These are phyloP conservation scores for Colletotrichum acutatum DNA, from an alignment of 2,329 filamentous ascomycete species.

Conservation along the genomic window DNA sequence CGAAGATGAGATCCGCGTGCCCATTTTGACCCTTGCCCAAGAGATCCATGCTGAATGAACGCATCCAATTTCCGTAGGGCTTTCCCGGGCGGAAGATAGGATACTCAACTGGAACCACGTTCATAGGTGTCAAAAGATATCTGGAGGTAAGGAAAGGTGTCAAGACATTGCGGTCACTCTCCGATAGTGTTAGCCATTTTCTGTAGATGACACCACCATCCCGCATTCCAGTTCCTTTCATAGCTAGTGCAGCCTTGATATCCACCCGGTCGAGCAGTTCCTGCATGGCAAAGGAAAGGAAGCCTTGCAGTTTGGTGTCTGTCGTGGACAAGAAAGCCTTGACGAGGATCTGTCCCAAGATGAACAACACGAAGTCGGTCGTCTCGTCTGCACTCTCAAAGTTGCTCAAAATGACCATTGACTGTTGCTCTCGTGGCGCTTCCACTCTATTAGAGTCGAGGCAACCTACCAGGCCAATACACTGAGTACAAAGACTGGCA, in stretches of 20 bases:
- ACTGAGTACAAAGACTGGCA: slow-evolving; percentile 79
- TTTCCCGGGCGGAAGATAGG: slow-evolving; percentile 79
- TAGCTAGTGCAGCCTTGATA: slow-evolving; percentile 68
- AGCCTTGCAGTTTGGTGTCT: slow-evolving; percentile 88
- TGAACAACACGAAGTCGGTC: slow-evolving; percentile 85
- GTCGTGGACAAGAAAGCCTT: slow-evolving; percentile 92
- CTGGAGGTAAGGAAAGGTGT: slow-evolving; percentile 88
- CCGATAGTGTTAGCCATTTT: slow-evolving; percentile 83
- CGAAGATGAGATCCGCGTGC: slow-evolving; percentile 82
- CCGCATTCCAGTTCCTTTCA: slow-evolving; percentile 49
- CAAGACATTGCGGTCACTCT: slow-evolving; percentile 82
- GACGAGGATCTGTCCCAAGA: slow-evolving; percentile 88
- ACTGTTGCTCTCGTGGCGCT: slow-evolving; percentile 77
- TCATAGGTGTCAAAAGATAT: slow-evolving; percentile 77
- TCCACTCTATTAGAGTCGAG: slow-evolving; percentile 93
- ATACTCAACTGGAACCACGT: slow-evolving; percentile 70
- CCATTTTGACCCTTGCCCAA: slow-evolving; percentile 80
- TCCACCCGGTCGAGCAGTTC: slow-evolving; percentile 84
- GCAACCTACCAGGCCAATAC: slow-evolving; percentile 89
- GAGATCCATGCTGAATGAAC: slow-evolving; percentile 82
- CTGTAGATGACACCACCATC: slow-evolving; percentile 71
- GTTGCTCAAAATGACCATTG: slow-evolving; percentile 89
- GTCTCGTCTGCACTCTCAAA: slow-evolving; percentile 83
- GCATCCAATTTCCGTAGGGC: slow-evolving; percentile 84
- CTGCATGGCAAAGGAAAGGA: slow-evolving; percentile 95